Evolutionary conservation across 192 early-diverging fungal species (phyloP), one percentile per base, ranked within the genome.

Genomic region (Entomortierella beljakovae): DNA sequence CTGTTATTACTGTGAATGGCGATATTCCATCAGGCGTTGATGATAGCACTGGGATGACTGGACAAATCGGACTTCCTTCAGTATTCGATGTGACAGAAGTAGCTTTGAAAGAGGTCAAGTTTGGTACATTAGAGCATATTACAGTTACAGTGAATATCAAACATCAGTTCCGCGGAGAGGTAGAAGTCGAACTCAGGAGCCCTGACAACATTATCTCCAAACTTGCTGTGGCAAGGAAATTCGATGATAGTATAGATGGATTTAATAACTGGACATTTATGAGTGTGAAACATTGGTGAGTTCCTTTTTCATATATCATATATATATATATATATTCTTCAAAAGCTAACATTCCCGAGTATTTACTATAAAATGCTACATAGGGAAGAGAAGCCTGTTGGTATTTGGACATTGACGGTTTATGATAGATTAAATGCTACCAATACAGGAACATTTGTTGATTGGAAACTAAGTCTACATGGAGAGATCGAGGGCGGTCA

Each of bases 241-340:
- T 56, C 16, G 97, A 98, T 72, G 61, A 49, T 9, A 89, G 86
- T 77, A 80, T 57, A 0, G 77, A 80, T 18, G 97, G 97, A 6
- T 93, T 95, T 62, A 16, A 52, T n/a, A 83, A 89, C 37, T 98
- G 97, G 97, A 94, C 91, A 18, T 93, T 97, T 55, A 96, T 94
- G 92, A 90, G 84, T 42, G 97, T 98, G 51, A 93, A 92, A 81
- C 97, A 98, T 65, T 98, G 97, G 96, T 80, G 71, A 52, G 66
- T 22, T 38, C 26, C n/a, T 42, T 7, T 29, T 25, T 22, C 10
- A 9, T 50, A 37, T 53, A 32, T 35, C 37, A 31, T 40, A 20
- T 33, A 46, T 46, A 11, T 46, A 20, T 3, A 40, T 9, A 43
- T 40, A 6, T 48, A 2, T 40, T 32, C 13, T 64, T 64, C 26